These are phyloP conservation scores for Geoglossum cookeanum DNA, from an alignment of 2,329 filamentous ascomycete species.

Conservation along the genomic window DNA sequence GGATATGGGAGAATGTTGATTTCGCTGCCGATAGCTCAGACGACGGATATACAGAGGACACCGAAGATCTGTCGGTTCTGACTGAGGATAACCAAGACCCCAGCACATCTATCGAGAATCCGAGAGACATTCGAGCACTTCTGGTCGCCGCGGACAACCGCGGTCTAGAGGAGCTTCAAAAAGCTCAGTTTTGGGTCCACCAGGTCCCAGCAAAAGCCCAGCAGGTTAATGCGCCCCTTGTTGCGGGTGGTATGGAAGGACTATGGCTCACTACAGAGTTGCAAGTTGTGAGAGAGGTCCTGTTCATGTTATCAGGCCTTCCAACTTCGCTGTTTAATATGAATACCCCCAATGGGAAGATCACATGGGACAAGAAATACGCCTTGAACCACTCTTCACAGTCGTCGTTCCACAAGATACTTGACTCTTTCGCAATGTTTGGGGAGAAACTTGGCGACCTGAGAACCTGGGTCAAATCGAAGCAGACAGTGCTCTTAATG, in stretches of 20 bases:
- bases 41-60: slow-evolving; percentile 15
- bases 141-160: slow-evolving; percentile 15
- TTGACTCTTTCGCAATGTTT: slow-evolving; percentile 27
- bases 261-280: slow-evolving; percentile 40
- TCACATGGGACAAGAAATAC: slow-evolving; percentile 20
- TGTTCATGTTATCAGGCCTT: slow-evolving; percentile 73
- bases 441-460: slow-evolving; percentile 29
- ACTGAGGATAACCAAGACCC: slow-evolving; percentile 11
- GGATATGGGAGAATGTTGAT: slow-evolving; percentile 52
- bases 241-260: slow-evolving; percentile 10
- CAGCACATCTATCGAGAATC: slow-evolving; percentile 13
- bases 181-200: slow-evolving; percentile 29
- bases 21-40: slow-evolving; percentile 41
- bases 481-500: slow-evolving; percentile 24
- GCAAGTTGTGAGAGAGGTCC: slow-evolving; percentile 52
- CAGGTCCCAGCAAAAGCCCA: slow-evolving; percentile 8
- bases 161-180: slow-evolving; percentile 21
- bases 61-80: background rate
- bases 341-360: slow-evolving; percentile 10
- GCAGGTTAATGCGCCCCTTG: slow-evolving; percentile 9
- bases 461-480: slow-evolving; percentile 26
- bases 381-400: slow-evolving; percentile 20
- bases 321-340: slow-evolving; percentile 48
- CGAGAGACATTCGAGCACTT: slow-evolving; percentile 12
- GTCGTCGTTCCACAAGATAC: slow-evolving; percentile 18